Conservation (phyloP, 208 protist genomes). For the Crithidia thermophila region DNA sequence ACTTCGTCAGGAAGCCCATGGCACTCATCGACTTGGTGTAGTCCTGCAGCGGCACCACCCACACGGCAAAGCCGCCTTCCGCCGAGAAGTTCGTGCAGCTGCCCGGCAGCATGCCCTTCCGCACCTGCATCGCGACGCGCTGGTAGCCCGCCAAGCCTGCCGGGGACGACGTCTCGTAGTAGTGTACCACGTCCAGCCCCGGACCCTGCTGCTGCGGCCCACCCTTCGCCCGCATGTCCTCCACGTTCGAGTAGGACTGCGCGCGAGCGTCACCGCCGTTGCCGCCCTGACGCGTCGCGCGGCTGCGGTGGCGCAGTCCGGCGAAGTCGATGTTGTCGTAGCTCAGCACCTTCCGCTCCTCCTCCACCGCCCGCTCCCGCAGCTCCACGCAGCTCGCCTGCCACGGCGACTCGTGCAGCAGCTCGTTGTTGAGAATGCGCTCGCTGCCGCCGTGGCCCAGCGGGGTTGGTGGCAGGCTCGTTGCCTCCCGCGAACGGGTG, state of each 20-base stretch:
- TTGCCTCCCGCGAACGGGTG: constrained; percentile 13
- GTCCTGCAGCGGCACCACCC: constrained; percentile 30
- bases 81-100: constrained; percentile 33
- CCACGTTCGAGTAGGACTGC: constrained; percentile 31
- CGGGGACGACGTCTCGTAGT: constrained; percentile 39
- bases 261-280: neutral
- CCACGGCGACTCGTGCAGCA: constrained; percentile 36
- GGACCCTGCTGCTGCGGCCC: constrained; percentile 13
- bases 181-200: constrained; percentile 39
- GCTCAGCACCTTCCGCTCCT: constrained; percentile 21
- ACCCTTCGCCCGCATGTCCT: constrained; percentile 16
- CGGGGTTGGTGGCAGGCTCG: constrained; percentile 21
- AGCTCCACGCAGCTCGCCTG: constrained; percentile 41
- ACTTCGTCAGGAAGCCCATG: constrained; percentile 18
- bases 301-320: constrained; percentile 6
- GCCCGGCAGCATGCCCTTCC: constrained; percentile 27
- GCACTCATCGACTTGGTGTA: constrained; percentile 21
- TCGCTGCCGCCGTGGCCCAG: constrained; percentile 36
- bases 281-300: neutral
- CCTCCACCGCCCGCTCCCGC: constrained; percentile 25
- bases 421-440: constrained; percentile 38
- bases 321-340: constrained; percentile 38
- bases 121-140: constrained; percentile 30
- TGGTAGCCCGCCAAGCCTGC: constrained; percentile 38
- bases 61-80: constrained; percentile 36